Evolutionary conservation across 306 rosid genomes (phyloP).

Genomic region (Astragalus glycyphyllos): DNA sequence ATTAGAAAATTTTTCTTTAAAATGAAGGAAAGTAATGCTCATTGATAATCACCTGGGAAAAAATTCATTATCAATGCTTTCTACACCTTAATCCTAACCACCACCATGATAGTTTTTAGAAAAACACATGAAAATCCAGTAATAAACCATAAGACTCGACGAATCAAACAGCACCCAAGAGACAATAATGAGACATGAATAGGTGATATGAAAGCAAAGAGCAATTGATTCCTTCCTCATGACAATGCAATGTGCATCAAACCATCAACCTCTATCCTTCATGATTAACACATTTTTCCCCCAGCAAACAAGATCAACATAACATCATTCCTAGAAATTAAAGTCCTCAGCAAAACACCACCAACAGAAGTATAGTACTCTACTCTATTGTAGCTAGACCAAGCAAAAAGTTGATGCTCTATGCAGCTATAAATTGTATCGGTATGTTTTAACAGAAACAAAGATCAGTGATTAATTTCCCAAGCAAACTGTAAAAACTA

Average conservation of each 20-base stretch:
- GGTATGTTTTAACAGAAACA: slow-evolving; percentile 1
- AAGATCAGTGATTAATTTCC: slow-evolving; percentile 13
- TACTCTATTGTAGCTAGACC: slow-evolving; percentile 11
- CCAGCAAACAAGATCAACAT: slow-evolving; percentile 28
- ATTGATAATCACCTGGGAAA: neutral
- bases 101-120: neutral
- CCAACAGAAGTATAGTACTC: slow-evolving; percentile 8
- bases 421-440: slow-evolving; percentile 4
- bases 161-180: slow-evolving; percentile 15
- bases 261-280: slow-evolving; percentile 29
- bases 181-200: slow-evolving; percentile 16
- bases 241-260: slow-evolving; percentile 2
- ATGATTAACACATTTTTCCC: slow-evolving; percentile 20
- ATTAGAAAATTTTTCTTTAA: neutral
- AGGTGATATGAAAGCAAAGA: neutral
- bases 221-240: slow-evolving; percentile 17
- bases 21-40: slow-evolving; percentile 8
- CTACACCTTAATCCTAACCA: slow-evolving; percentile 10
- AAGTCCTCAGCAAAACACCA: neutral
- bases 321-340: slow-evolving; percentile 9
- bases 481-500: neutral
- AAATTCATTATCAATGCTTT: neutral
- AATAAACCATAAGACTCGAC: neutral
- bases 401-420: slow-evolving; percentile 12
- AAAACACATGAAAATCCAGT: slow-evolving; percentile 10